phyloP scores from a whole-genome alignment of 192 early-diverging fungal genomes.

The Backusella sp. region DNA sequence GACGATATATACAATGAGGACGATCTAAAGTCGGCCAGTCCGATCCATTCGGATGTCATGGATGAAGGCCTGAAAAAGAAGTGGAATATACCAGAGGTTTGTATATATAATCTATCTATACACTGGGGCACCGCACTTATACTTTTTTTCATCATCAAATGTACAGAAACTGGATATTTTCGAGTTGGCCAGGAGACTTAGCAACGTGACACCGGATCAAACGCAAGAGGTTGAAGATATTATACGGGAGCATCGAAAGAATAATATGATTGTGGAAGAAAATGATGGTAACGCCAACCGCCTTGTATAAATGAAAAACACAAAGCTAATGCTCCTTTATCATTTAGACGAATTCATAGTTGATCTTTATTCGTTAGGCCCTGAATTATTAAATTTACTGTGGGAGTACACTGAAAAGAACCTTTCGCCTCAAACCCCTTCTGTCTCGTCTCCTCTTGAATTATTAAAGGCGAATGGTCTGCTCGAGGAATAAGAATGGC shows the following conservation, averaged over 20 bases:
- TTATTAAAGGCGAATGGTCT: conserved; percentile 4
- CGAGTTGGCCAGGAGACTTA: conserved; percentile 24
- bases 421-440: background rate
- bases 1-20: conserved; percentile 27
- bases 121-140: background rate
- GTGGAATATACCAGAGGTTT: conserved; percentile 27
- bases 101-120: background rate
- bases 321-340: background rate
- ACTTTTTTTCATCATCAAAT: background rate
- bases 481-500: background rate
- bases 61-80: background rate
- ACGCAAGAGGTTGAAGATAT: conserved; percentile 20
- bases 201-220: conserved; percentile 17
- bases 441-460: background rate
- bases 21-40: conserved; percentile 15
- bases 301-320: background rate
- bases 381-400: conserved; percentile 11
- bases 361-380: conserved; percentile 30
- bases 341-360: conserved; percentile 23
- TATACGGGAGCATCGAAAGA: background rate
- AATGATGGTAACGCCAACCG: conserved; percentile 14
- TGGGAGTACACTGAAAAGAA: conserved; percentile 27
- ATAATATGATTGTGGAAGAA: conserved; percentile 18
- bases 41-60: conserved; percentile 14
- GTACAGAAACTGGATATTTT: conserved; percentile 18